A percentile compares a stretch with the other conserved stretches of the same genome.
Evolutionary conservation across 495 filamentous ascomycete genomes (phyloP).

Genomic region (Podospora australis): DNA sequence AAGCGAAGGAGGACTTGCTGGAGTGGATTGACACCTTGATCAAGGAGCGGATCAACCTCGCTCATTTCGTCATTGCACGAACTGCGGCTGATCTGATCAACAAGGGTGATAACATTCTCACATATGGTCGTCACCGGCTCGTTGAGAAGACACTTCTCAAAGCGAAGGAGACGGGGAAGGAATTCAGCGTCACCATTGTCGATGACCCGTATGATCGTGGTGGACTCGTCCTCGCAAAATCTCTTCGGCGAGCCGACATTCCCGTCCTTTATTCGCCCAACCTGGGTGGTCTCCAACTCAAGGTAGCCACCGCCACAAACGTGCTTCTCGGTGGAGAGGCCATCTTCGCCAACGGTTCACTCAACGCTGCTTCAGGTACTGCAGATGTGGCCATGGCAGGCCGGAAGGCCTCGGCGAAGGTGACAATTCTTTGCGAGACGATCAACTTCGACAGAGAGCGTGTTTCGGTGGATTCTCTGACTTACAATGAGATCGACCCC

Average conservation of each 20-base stretch:
- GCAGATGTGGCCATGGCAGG: conserved; percentile 85
- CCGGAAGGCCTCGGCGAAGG: conserved; percentile 63
- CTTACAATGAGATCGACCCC: conserved; percentile 82
- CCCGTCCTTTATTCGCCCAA: conserved; percentile 71
- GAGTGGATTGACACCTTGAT: conserved; percentile 85
- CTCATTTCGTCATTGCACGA: conserved; percentile 74
- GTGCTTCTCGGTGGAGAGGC: conserved; percentile 84
- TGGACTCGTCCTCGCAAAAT: conserved; percentile 66
- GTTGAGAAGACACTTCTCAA: conserved; percentile 70
- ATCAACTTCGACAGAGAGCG: conserved; percentile 86
- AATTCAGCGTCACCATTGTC: conserved; percentile 77
- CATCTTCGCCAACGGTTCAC: conserved; percentile 81
- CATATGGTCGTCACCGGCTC: conserved; percentile 81
- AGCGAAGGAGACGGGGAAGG: conserved; percentile 53
- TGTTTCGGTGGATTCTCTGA: conserved; percentile 83
- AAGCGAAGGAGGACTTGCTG: conserved; percentile 69
- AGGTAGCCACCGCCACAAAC: conserved; percentile 66
- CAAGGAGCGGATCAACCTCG: conserved; percentile 78
- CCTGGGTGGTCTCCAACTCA: conserved; percentile 64
- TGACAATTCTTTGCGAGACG: conserved; percentile 87
- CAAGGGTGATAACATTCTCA: conserved; percentile 76
- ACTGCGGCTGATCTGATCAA: conserved; percentile 65
- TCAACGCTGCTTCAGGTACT: conserved; percentile 84
- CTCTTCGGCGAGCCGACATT: conserved; percentile 60
- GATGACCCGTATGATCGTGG: conserved; percentile 72